Conservation (phyloP, 2,329 filamentous ascomycete genomes). For the Zasmidium angulare region DNA sequence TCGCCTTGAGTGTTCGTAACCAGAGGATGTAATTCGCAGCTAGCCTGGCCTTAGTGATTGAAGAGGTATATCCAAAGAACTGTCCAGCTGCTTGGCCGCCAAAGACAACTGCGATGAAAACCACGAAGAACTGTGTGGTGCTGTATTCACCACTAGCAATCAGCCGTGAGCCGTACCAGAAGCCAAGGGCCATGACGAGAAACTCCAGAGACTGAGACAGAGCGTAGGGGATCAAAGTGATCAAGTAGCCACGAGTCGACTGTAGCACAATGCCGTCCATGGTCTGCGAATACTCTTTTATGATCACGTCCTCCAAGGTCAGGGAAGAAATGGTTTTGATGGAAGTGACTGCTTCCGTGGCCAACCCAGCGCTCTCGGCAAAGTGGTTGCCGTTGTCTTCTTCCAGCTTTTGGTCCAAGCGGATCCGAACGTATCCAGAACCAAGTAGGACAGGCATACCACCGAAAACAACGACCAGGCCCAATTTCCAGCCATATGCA, state of each 20-base stretch:
- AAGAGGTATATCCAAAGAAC: constrained; percentile 60
- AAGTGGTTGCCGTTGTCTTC: constrained; percentile 30
- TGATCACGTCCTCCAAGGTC: constrained; percentile 31
- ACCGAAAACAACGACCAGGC: constrained; percentile 35
- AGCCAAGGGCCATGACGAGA: constrained; percentile 33
- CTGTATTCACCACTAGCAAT: constrained; percentile 36
- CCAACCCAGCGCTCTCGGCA: constrained; percentile 35
- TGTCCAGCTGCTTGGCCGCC: constrained; percentile 67
- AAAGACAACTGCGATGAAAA: constrained; percentile 64
- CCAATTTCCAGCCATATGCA: constrained; percentile 39
- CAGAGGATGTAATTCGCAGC: constrained; percentile 48
- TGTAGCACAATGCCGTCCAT: constrained; percentile 29
- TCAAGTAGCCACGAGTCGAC: constrained; percentile 18
- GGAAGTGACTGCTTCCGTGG: constrained; percentile 36
- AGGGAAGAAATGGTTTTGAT: constrained; percentile 37
- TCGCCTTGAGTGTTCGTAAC: constrained; percentile 40
- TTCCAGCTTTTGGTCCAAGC: constrained; percentile 36
- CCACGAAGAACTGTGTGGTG: constrained; percentile 52
- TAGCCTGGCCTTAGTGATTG: constrained; percentile 37
- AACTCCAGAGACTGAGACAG: constrained; percentile 37
- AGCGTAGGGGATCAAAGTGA: constrained; percentile 31
- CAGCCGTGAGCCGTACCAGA: constrained; percentile 38
- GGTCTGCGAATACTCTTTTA: constrained; percentile 31
- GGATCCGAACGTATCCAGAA: constrained; percentile 36
- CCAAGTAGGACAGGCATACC: constrained; percentile 36